Conservation (phyloP, 1,284 basidiomycete species). For the Pholiota adiposa region DNA sequence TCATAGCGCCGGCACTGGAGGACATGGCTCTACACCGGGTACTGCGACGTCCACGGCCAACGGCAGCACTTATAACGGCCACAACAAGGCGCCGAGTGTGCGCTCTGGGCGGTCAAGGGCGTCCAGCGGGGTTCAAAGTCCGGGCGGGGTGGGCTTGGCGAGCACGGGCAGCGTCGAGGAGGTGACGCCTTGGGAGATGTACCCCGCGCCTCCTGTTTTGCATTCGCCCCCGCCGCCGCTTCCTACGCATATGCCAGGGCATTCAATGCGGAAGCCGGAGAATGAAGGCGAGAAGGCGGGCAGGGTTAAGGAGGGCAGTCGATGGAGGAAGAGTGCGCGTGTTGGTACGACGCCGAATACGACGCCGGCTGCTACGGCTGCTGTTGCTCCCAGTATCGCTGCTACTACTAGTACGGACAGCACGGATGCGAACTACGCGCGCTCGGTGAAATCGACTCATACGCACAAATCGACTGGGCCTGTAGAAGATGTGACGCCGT, state of each 20-base stretch:
- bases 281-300: background rate
- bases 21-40: background rate
- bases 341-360: too few relatives aligned
- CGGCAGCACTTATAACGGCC: background rate
- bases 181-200: conserved; percentile 43
- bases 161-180: conserved; percentile 7
- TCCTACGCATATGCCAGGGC: background rate
- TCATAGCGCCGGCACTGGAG: background rate
- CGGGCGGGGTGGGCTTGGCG: background rate
- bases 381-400: background rate
- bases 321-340: background rate
- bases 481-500: conserved; percentile 28
- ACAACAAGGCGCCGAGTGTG: conserved; percentile 4
- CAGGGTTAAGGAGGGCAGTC: background rate
- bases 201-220: conserved; percentile 22
- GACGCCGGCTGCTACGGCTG: background rate
- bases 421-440: background rate
- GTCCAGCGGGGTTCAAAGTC: conserved; percentile 9
- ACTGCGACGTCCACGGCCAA: background rate
- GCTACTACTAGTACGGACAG: background rate
- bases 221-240: background rate
- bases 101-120: conserved; percentile 6
- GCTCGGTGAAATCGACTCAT: conserved; percentile 10
- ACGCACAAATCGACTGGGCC: conserved; percentile 14
- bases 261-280: background rate